Conservation (phyloP, 1,284 basidiomycete genomes). For the Marasmius sp. region DNA sequence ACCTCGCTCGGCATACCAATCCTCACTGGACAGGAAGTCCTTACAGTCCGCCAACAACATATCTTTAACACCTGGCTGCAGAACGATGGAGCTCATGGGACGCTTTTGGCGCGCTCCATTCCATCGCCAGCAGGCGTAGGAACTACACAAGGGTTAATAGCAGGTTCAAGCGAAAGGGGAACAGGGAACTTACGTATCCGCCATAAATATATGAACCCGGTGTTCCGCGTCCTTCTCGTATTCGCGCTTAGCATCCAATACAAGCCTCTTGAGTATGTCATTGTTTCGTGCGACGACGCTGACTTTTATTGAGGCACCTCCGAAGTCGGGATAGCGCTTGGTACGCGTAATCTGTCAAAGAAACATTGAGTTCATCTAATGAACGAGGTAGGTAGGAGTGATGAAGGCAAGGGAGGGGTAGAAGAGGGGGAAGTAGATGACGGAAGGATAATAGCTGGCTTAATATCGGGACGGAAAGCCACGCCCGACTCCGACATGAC, state of each 20-base stretch:
- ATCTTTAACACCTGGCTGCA: conserved; percentile 83
- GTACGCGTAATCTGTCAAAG: conserved; percentile 69
- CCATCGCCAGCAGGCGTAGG: conserved; percentile 79
- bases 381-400: not conserved
- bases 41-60: conserved; percentile 83
- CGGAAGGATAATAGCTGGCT: too few species aligned
- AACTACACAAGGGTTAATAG: conserved; percentile 33
- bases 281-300: conserved; percentile 85
- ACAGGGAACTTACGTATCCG: conserved; percentile 66
- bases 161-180: conserved; percentile 10
- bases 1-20: conserved; percentile 87
- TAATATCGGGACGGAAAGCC: too few species aligned
- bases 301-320: conserved; percentile 72
- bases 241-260: conserved; percentile 80
- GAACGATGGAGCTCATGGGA: conserved; percentile 83
- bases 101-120: conserved; percentile 83
- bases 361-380: not conserved
- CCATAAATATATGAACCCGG: conserved; percentile 83
- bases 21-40: conserved; percentile 80
- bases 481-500: too few species aligned
- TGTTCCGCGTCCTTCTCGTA: conserved; percentile 88
- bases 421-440: too few species aligned
- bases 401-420: too few species aligned
- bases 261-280: conserved; percentile 79
- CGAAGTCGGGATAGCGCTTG: conserved; percentile 72